Conservation (phyloP, 257 asterid species). For the Eucommia ulmoides region DNA sequence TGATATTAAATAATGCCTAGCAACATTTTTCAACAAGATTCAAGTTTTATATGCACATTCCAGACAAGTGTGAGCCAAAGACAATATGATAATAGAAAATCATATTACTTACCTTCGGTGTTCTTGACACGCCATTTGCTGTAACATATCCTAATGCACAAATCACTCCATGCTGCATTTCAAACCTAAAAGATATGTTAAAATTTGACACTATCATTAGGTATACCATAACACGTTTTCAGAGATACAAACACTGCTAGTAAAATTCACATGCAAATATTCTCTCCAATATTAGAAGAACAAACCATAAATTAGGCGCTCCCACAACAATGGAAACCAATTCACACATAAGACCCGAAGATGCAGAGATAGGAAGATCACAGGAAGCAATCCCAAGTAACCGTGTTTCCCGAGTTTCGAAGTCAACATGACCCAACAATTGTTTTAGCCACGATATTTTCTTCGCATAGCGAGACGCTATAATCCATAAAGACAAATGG, state of each 20-base stretch:
- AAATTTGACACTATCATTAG: background rate
- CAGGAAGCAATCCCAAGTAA: conserved; percentile 86
- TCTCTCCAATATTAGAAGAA: too few relatives aligned
- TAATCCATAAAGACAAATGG: conserved; percentile 53
- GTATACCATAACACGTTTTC: too few relatives aligned
- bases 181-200: conserved; percentile 45
- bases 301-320: conserved; percentile 59
- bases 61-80: too few relatives aligned
- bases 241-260: too few relatives aligned
- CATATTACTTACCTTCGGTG: conserved; percentile 56
- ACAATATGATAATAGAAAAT: conserved; percentile 2
- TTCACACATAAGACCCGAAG: conserved; percentile 55
- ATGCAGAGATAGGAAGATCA: conserved; percentile 46
- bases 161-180: conserved; percentile 69
- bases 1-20: too few relatives aligned
- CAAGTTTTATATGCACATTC: too few relatives aligned
- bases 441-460: conserved; percentile 74
- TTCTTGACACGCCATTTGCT: conserved; percentile 66
- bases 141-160: conserved; percentile 83
- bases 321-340: conserved; percentile 51
- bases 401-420: conserved; percentile 91
- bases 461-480: conserved; percentile 62
- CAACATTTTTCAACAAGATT: too few relatives aligned
- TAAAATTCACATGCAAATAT: background rate
- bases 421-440: conserved; percentile 66